Evolutionary conservation across 208 protist species (phyloP), one percentile per base, ranked within the genome.

Genomic region (Acanthamoeba triangularis): DNA sequence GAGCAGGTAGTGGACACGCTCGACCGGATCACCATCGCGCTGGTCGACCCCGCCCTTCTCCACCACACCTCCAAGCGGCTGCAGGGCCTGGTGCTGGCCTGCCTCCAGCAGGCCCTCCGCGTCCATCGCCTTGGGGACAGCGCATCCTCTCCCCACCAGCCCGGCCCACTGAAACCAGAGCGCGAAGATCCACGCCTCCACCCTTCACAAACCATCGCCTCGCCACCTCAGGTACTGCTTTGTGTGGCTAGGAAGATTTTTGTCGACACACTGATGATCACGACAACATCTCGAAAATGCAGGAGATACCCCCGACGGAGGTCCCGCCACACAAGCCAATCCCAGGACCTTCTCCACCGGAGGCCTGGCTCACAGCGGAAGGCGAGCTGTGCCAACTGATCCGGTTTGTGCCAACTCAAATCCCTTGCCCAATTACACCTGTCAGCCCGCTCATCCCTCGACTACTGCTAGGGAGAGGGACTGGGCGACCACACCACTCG

Each of bases 401-500:
- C 10, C 11, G 3, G 65, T n/a, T n/a, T n/a, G n/a, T n/a, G n/a
- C n/a, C n/a, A n/a, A n/a, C n/a, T n/a, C n/a, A n/a, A n/a, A n/a
- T n/a, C n/a, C n/a, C n/a, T n/a, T n/a, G n/a, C n/a, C n/a, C n/a
- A n/a, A n/a, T n/a, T n/a, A n/a, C n/a, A n/a, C n/a, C n/a, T n/a
- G n/a, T n/a, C n/a, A n/a, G n/a, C n/a, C n/a, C 23, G 59, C 59
- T 5, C 59, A 65, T 4, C 67, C 2, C 18, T 41, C n/a, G 18
- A 11, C 8, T 41, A 3, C 7, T 41, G 37, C 82, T 30, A 13
- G 76, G 11, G 44, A 76, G 18, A 93, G 13, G 49, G 88, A 93
- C 35, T 93, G 88, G 88, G 28, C 88, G n/a, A 72, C 20, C 11
- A 72, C 61, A 0, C 41, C 88, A n/a, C 20, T 93, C 3, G 88